Conservation (phyloP, 345 rosid species). For the Euclidium syriacum region DNA sequence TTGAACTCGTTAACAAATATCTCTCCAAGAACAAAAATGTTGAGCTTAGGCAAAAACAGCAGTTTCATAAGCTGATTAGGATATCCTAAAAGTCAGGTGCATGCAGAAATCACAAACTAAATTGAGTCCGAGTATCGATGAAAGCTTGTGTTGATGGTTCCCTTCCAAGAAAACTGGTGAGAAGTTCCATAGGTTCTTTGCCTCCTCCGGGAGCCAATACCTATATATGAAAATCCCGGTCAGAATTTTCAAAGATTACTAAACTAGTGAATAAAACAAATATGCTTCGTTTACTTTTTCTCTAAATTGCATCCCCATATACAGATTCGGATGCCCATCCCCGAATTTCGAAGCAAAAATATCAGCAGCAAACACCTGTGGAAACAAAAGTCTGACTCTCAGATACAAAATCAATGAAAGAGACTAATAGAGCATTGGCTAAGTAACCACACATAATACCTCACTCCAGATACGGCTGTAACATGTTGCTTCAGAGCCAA, state of each 20-base stretch:
- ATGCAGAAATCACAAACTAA: too few relatives aligned
- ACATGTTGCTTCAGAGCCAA: slow-evolving; percentile 92
- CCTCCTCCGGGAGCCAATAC: slow-evolving; percentile 86
- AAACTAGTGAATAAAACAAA: not conserved
- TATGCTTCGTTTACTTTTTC: slow-evolving; percentile 45
- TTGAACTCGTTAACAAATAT: too few relatives aligned
- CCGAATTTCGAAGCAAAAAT: slow-evolving; percentile 72
- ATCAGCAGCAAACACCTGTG: slow-evolving; percentile 83
- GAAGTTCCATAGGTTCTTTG: slow-evolving; percentile 69
- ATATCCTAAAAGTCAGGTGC: too few relatives aligned
- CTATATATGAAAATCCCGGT: slow-evolving; percentile 36
- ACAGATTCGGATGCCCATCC: slow-evolving; percentile 50
- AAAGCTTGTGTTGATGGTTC: slow-evolving; percentile 87
- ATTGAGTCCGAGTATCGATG: slow-evolving; percentile 53
- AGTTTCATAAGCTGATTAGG: too few relatives aligned
- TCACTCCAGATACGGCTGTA: slow-evolving; percentile 90
- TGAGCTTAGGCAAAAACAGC: too few relatives aligned
- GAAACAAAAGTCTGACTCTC: not conserved
- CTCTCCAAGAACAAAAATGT: too few relatives aligned
- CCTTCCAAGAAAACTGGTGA: slow-evolving; percentile 82
- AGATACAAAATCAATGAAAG: not conserved
- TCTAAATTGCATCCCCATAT: slow-evolving; percentile 67
- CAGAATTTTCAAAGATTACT: not conserved
- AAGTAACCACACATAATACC: too few relatives aligned
- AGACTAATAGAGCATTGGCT: too few relatives aligned